Evolutionary conservation across 164 flowering plant genomes (phyloP), one percentile per base, ranked within the genome.

Genomic region (Umbilicus rupestris): DNA sequence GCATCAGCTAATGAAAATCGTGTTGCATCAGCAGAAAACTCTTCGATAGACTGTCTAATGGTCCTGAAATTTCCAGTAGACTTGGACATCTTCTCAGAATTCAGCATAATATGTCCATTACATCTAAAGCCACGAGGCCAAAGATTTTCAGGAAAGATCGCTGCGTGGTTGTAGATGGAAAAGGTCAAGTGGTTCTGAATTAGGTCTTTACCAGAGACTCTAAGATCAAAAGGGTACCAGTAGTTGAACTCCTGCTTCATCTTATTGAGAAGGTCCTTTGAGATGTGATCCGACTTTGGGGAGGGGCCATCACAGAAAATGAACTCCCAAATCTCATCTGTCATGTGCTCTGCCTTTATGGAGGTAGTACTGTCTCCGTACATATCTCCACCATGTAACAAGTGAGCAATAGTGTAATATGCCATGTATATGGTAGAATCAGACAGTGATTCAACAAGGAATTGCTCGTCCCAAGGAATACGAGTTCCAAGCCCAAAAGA

Each of bases 201-300:
- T 11, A 92, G 89, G 76, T 92, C 96, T 71, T 90, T 92, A 0
- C 98, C 97, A 41, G 98, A 92, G 3, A 85, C 98, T 33, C 96
- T 80, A 26, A 92, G 81, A 80, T 89, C 98, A 79, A 92, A 86
- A 3, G 96, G 96, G 45, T 92, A 89, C 98, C 98, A 92, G 66
- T 92, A 92, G n/a, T 82, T 81, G 77, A 92, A 92, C 72, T 92
- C 98, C 69, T 88, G 87, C 84, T 85, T 92, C 96, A 92, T 92
- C 77, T 79, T 80, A 28, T 76, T 52, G 59, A 92, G 88, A 72
- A 83, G 73, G 37, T 83, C 68, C 14, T 81, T 39, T 24, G 82
- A 62, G 62, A 87, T 80, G 8, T 72, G 73, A 1, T 86, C 78
- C 37, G 86, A 78, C 47, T 75, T 60, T 1, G 96, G 96, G 49